Evolutionary conservation across 768 basidiomycete genomes (phyloP).

Genomic region (Amanita rimosa): DNA sequence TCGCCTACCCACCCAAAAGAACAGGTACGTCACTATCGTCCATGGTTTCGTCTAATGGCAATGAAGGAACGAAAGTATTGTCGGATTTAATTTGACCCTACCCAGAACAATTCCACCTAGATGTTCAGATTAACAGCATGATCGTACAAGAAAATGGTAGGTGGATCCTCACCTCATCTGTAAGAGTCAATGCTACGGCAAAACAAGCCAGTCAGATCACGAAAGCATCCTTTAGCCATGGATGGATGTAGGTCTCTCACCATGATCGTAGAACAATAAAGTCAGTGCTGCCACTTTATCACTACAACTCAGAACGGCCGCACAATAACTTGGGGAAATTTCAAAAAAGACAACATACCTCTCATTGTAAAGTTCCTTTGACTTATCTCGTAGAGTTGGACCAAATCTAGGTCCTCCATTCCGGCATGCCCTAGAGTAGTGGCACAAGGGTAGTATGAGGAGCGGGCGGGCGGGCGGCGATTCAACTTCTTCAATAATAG

Average conservation of each 20-base stretch:
- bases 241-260: neutral
- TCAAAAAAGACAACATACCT: neutral
- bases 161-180: neutral
- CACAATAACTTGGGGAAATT: neutral
- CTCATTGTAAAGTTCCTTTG: neutral
- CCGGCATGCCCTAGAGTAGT: neutral
- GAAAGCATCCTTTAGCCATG: neutral
- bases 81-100: neutral
- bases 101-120: slow-evolving; percentile 2
- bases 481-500: neutral
- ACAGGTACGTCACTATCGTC: neutral
- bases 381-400: neutral
- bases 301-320: neutral
- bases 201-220: too few relatives aligned
- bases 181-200: neutral
- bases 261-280: neutral
- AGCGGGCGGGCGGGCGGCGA: neutral
- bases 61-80: neutral
- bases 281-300: neutral
- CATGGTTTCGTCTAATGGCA: neutral
- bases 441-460: too few relatives aligned
- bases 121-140: neutral
- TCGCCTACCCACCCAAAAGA: neutral
- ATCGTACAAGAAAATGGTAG: too few relatives aligned
- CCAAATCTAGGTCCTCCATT: neutral